Base-by-base conservation (phyloP, 2,329 filamentous ascomycete species). In the Microcera coccophila region DNA sequence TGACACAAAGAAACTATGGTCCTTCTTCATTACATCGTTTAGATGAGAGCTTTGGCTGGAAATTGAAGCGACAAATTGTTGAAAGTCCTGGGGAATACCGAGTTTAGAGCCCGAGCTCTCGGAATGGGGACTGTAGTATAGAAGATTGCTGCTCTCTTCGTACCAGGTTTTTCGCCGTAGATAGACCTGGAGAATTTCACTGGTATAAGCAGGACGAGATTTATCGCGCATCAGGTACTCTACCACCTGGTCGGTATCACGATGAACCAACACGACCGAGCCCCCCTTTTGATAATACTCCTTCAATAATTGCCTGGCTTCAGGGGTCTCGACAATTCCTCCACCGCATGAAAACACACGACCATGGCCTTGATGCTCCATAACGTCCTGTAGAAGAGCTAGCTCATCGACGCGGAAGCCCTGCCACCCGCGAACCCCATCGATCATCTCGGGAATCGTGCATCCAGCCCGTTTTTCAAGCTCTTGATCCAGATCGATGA, bases 341-440 rank as follows among this genome's bases (percentile, higher is more conserved):
- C 93, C 93, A 40, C 93, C 93, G 53, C 91, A 97, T 1, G 93
- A 93, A 61, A 98, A 90, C 48, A 98, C 79, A 59, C 95, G 75
- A 4, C 85, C 85, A 2, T 75, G 78, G 2, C 86, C 73, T 55
- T 87, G 85, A 42, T 90, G 87, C 41, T 81, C 78, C 62, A 95
- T 80, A 20, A 87, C 78, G 32, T 82, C 79, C 50, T 80, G 77
- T 5, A 98, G 72, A 5, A 96, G 72, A 3, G 79, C 78, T 8
- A 91, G 66, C 63, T 98, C 93, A 17, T 85, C 82, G 19, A 79
- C 75, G 40, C 93, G 79, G 71, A 98, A 98, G 1, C 82, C 86
- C 44, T 89, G 86, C 93, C 93, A 98, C 37, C 93, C 90, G 22
- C 61, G 62, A 62, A 78, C 62, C 4, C 74, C 71, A 45, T 81